phyloP scores from a whole-genome alignment of 208 protist genomes.

The Trypanosoma caninum region DNA sequence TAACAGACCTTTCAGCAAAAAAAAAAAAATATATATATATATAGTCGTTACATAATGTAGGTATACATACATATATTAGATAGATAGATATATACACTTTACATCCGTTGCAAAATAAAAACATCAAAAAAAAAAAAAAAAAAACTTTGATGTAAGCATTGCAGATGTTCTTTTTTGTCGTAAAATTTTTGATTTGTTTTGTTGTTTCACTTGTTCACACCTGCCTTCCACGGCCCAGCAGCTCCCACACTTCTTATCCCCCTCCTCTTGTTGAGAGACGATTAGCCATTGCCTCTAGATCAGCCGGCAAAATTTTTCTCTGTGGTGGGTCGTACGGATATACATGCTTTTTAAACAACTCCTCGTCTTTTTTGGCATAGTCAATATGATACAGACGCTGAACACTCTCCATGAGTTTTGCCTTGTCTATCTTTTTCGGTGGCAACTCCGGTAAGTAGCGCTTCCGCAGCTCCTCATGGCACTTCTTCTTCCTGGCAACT shows the following conservation, averaged over 20 bases:
- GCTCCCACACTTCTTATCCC: neutral
- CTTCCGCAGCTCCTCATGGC: constrained; percentile 44
- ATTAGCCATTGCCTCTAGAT: constrained; percentile 66
- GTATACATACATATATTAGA: too few relatives aligned
- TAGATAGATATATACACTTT: too few relatives aligned
- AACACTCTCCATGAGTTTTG: constrained; percentile 59
- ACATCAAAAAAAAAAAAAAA: neutral
- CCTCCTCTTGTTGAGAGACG: constrained; percentile 56
- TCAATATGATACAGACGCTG: constrained; percentile 73
- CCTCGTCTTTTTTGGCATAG: constrained; percentile 74
- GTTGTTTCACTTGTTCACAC: too few relatives aligned
- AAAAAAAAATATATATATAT: too few relatives aligned
- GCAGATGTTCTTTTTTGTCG: too few relatives aligned
- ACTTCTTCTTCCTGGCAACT: constrained; percentile 43
- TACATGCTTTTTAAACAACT: constrained; percentile 85
- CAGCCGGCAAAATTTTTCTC: constrained; percentile 44
- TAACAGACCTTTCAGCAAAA: too few relatives aligned
- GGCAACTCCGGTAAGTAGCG: constrained; percentile 52
- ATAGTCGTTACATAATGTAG: too few relatives aligned
- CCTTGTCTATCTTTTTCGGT: constrained; percentile 67
- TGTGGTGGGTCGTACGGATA: constrained; percentile 79
- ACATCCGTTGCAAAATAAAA: too few relatives aligned
- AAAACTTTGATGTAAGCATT: too few relatives aligned
- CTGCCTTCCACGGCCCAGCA: neutral
- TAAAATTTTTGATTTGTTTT: too few relatives aligned